A percentile compares a stretch with the other conserved stretches of the same genome.
Evolutionary conservation across 495 filamentous ascomycete genomes (phyloP).

Genomic region (Bacidia rubella): DNA sequence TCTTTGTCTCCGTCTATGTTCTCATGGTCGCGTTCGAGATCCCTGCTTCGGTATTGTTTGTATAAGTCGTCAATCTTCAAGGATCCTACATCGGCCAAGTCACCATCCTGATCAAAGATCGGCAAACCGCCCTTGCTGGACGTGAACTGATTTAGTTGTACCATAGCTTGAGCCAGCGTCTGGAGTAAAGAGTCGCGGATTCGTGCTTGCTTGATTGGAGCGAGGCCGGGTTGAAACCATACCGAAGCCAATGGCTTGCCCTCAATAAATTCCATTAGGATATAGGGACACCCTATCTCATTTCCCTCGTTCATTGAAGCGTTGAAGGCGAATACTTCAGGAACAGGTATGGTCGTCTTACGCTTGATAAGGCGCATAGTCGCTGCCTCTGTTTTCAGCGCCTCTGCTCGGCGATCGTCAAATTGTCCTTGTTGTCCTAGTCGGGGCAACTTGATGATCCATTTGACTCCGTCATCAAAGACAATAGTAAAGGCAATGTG

Average conservation of each 20-base stretch:
- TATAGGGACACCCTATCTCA: conserved; percentile 1
- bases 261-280: conserved; percentile 13
- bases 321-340: conserved; percentile 19
- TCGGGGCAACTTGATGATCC: conserved; percentile 19
- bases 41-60: no score
- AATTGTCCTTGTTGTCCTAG: conserved; percentile 18
- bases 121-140: conserved; percentile 15
- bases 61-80: no score
- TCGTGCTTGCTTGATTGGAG: neutral
- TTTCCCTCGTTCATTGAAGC: conserved; percentile 12
- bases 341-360: conserved; percentile 23
- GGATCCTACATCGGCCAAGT: conserved; percentile 10
- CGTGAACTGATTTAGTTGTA: conserved; percentile 21
- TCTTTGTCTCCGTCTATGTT: no score
- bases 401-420: conserved; percentile 15
- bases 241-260: conserved; percentile 16
- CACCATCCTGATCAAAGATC: conserved; percentile 14
- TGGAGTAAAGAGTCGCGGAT: neutral
- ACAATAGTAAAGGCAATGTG: conserved; percentile 15
- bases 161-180: conserved; percentile 23
- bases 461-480: conserved; percentile 13
- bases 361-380: conserved; percentile 22
- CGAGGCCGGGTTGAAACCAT: conserved; percentile 15
- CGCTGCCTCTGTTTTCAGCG: conserved; percentile 19
- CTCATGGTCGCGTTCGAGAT: no score